Percentiles rank a stretch among this genome's conserved stretches.
These are phyloP conservation scores for Aegilops longissima DNA, from an alignment of 176 grass and related monocot genomes.

Conservation along the genomic window DNA sequence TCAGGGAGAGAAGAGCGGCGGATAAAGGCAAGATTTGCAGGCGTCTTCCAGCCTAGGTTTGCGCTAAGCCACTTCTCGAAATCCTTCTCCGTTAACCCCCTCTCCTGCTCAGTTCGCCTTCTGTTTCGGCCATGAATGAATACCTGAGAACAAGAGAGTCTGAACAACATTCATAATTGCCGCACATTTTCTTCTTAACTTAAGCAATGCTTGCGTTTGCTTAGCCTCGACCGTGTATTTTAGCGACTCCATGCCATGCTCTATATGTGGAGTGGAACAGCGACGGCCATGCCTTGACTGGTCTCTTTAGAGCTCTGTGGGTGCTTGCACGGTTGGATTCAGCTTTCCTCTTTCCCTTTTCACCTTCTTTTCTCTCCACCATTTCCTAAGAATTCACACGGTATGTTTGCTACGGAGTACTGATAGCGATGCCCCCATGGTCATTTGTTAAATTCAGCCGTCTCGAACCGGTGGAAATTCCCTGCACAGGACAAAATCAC, in stretches of 20 bases:
- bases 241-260: not conserved
- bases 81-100: not conserved
- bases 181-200: not conserved
- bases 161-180: not conserved
- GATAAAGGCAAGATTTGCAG: not conserved
- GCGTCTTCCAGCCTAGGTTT: slow-evolving; percentile 10
- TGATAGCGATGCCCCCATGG: not conserved
- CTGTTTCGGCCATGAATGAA: not conserved
- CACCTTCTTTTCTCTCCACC: not conserved
- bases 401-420: not conserved
- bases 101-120: not conserved
- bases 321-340: slow-evolving; percentile 5
- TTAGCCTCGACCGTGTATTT: too few species aligned
- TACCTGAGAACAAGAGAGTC: too few species aligned
- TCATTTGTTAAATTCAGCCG: not conserved
- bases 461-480: not conserved
- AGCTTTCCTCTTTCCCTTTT: slow-evolving; percentile 9
- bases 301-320: not conserved
- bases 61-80: not conserved
- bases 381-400: not conserved
- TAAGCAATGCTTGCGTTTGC: too few species aligned
- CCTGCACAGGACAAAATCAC: not conserved
- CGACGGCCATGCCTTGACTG: not conserved
- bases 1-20: not conserved
- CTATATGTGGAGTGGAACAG: not conserved